phyloP scores from a whole-genome alignment of 1,284 basidiomycete genomes.

The Apiotrichum mycotoxinovorans region DNA sequence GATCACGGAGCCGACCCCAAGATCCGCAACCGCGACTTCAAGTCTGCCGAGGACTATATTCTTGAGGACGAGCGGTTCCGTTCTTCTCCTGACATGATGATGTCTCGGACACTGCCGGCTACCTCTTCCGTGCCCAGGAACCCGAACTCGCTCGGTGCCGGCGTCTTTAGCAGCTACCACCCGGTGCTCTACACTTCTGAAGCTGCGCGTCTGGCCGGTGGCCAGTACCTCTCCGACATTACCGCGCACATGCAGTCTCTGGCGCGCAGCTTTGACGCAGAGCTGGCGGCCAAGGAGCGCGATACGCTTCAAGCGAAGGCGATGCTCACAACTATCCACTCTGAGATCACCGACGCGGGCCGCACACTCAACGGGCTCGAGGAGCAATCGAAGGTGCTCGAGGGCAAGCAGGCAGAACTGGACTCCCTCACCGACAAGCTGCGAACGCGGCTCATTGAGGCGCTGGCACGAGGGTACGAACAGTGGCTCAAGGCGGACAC shows the following conservation, averaged over 20 bases:
- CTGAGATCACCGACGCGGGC: slow-evolving; percentile 86
- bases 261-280: slow-evolving; percentile 88
- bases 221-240: slow-evolving; percentile 77
- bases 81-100: slow-evolving; percentile 62
- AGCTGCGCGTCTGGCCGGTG: slow-evolving; percentile 81
- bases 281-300: slow-evolving; percentile 85
- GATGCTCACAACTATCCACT: slow-evolving; percentile 79
- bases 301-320: slow-evolving; percentile 88
- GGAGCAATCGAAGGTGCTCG: slow-evolving; percentile 63
- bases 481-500: slow-evolving; percentile 87
- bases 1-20: slow-evolving; percentile 98
- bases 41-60: slow-evolving; percentile 98
- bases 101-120: slow-evolving; percentile 8
- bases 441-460: slow-evolving; percentile 68
- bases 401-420: slow-evolving; percentile 62
- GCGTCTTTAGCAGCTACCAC: slow-evolving; percentile 30
- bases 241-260: slow-evolving; percentile 82
- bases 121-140: neutral
- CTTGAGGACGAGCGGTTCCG: slow-evolving; percentile 97
- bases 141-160: slow-evolving; percentile 18
- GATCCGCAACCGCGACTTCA: slow-evolving; percentile 89
- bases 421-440: slow-evolving; percentile 66
- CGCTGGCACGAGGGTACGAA: slow-evolving; percentile 82
- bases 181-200: slow-evolving; percentile 79
- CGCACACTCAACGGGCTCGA: slow-evolving; percentile 66